Evolutionary conservation across 2,329 filamentous ascomycete species (phyloP).

Genomic region (Microdochium nivale): DNA sequence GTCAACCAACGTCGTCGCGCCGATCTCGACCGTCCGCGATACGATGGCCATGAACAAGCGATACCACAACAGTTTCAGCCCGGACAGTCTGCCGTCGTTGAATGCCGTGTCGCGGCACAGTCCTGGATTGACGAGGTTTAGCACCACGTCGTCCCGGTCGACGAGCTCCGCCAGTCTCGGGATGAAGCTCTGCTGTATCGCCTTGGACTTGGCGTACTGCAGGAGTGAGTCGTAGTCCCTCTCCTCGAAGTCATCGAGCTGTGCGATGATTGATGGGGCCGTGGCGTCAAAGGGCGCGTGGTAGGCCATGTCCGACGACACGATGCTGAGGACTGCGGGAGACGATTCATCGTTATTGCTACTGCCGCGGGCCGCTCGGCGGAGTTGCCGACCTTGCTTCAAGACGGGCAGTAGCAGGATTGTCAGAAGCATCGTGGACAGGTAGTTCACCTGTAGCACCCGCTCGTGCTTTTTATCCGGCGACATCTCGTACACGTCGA

Average conservation of each 20-base stretch:
- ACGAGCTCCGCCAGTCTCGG: constrained; percentile 10
- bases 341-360: neutral
- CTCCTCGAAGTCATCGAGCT: neutral
- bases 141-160: constrained; percentile 7
- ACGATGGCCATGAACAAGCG: constrained; percentile 1
- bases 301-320: constrained; percentile 5
- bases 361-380: neutral
- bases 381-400: constrained; percentile 2
- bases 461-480: constrained; percentile 7
- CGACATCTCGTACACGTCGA: constrained; percentile 2
- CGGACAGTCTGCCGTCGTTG: neutral
- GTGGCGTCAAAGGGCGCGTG: neutral
- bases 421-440: constrained; percentile 9
- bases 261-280: neutral
- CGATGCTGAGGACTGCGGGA: constrained; percentile 5
- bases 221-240: neutral
- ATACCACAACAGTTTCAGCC: neutral
- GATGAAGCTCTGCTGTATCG: constrained; percentile 7
- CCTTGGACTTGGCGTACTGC: constrained; percentile 2
- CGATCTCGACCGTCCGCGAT: constrained; percentile 4
- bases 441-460: constrained; percentile 11
- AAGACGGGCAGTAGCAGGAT: constrained; percentile 9
- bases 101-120: constrained; percentile 6
- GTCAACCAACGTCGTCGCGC: constrained; percentile 11
- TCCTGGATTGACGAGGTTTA: constrained; percentile 13